A percentile compares a stretch with the other conserved stretches of the same genome.
These are phyloP conservation scores for Gossypium anomalum DNA, from an alignment of 345 rosid species.

Conservation along the genomic window DNA sequence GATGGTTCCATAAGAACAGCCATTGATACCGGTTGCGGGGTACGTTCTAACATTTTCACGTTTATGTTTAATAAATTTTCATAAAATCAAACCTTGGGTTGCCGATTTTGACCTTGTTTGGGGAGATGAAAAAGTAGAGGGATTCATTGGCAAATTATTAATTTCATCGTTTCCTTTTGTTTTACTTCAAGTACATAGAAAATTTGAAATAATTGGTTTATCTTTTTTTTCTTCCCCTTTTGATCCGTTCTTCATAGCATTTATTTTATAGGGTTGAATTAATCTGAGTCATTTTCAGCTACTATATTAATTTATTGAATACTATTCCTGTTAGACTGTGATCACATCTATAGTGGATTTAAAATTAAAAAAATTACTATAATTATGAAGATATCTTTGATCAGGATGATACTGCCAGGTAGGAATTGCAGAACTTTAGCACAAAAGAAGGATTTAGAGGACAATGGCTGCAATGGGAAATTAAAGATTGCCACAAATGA, in stretches of 20 bases:
- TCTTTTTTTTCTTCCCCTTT: not conserved
- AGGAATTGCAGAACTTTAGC: not conserved
- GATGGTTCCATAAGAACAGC: conserved; percentile 86
- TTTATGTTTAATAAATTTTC: not conserved
- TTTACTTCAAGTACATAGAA: not conserved
- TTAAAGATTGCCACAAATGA: not conserved
- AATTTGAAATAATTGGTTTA: not conserved
- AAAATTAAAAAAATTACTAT: too few species aligned
- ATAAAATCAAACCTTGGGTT: not conserved
- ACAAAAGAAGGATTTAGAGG: not conserved
- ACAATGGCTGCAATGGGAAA: not conserved
- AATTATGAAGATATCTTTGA: too few species aligned
- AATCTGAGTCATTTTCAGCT: not conserved
- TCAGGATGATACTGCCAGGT: too few species aligned
- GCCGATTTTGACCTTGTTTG: not conserved
- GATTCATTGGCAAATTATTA: not conserved
- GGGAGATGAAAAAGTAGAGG: not conserved
- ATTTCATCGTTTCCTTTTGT: not conserved
- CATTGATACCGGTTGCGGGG: conserved; percentile 98
- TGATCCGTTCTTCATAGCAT: not conserved
- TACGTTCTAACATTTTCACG: conserved; percentile 22
- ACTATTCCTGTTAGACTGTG: too few species aligned
- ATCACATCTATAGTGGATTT: too few species aligned
- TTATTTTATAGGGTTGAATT: not conserved
- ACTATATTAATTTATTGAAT: not conserved